These are phyloP conservation scores for Carallia brachiata DNA, from an alignment of 345 rosid genomes.

Conservation along the genomic window DNA sequence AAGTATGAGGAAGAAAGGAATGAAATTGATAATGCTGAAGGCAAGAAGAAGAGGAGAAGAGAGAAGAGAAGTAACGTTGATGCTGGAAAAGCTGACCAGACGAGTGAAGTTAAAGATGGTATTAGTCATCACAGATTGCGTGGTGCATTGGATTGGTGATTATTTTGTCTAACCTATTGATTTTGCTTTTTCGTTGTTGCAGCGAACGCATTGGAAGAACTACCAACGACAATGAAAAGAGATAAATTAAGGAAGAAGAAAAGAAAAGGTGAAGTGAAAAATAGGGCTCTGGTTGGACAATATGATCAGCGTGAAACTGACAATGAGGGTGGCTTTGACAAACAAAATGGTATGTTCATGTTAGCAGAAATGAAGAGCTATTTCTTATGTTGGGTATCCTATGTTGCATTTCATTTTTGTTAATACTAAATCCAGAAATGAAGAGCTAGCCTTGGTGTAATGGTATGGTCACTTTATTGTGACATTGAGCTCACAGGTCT, in stretches of 20 bases:
- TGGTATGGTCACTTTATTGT: too few species aligned
- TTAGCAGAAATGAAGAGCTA: neutral
- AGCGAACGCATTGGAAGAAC: constrained; percentile 8
- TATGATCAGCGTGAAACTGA: constrained; percentile 9
- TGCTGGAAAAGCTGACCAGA: constrained; percentile 1
- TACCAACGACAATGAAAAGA: constrained; percentile 18
- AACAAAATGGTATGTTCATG: constrained; percentile 18
- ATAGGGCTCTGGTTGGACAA: constrained; percentile 6
- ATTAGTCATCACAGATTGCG: neutral
- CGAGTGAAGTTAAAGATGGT: constrained; percentile 15
- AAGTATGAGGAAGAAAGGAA: constrained; percentile 18
- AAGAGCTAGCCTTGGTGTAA: too few species aligned
- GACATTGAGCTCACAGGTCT: too few species aligned
- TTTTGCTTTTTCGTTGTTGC: constrained; percentile 10
- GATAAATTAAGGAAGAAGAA: constrained; percentile 27
- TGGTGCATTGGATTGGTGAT: neutral
- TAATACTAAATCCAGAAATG: too few species aligned
- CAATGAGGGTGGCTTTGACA: constrained; percentile 13
- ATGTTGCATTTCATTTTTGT: too few species aligned
- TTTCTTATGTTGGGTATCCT: too few species aligned
- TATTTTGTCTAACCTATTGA: neutral
- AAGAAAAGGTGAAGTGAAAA: constrained; percentile 18
- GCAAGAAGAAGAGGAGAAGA: constrained; percentile 31
- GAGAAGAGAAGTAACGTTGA: constrained; percentile 10
- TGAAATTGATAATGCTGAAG: constrained; percentile 8